Percentiles rank a stretch among this genome's conserved stretches.
phyloP scores from a whole-genome alignment of 208 protist species.

The Trypanosoma brucei region DNA sequence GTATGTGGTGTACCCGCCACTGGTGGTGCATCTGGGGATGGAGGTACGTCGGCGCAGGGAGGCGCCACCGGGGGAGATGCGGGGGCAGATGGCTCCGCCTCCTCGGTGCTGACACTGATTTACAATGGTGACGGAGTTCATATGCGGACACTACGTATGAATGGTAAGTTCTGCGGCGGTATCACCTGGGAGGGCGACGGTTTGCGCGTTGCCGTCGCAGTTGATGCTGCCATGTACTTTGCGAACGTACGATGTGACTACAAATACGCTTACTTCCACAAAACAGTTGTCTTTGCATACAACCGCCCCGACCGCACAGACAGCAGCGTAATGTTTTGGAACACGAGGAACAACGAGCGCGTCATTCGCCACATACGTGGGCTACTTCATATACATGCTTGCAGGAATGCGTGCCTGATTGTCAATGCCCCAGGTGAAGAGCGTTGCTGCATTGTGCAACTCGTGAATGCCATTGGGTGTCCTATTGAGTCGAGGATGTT shows the following conservation, averaged over 20 bases:
- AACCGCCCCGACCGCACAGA: conserved; percentile 87
- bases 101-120: conserved; percentile 90
- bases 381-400: conserved; percentile 70
- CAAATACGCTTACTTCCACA: conserved; percentile 92
- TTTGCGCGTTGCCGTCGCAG: conserved; percentile 91
- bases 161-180: conserved; percentile 77
- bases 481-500: conserved; percentile 91
- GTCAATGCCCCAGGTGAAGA: conserved; percentile 63
- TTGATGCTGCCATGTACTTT: conserved; percentile 96
- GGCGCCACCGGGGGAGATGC: not conserved
- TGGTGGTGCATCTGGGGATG: conserved; percentile 9
- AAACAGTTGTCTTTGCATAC: conserved; percentile 92
- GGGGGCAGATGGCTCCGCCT: not conserved
- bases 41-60: not conserved
- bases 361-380: conserved; percentile 86
- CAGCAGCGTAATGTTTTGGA: conserved; percentile 94
- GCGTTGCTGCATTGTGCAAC: conserved; percentile 75
- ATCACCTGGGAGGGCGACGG: conserved; percentile 94
- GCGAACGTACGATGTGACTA: conserved; percentile 95
- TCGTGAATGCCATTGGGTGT: conserved; percentile 94
- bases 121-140: conserved; percentile 89
- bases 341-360: conserved; percentile 89
- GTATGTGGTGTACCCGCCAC: conserved; percentile 66
- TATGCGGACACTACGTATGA: conserved; percentile 89
- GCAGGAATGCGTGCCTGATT: conserved; percentile 86